A percentile compares a stretch with the other conserved stretches of the same genome.
phyloP scores from a whole-genome alignment of 805 yeast genomes.

The Ogataea dorogensis region DNA sequence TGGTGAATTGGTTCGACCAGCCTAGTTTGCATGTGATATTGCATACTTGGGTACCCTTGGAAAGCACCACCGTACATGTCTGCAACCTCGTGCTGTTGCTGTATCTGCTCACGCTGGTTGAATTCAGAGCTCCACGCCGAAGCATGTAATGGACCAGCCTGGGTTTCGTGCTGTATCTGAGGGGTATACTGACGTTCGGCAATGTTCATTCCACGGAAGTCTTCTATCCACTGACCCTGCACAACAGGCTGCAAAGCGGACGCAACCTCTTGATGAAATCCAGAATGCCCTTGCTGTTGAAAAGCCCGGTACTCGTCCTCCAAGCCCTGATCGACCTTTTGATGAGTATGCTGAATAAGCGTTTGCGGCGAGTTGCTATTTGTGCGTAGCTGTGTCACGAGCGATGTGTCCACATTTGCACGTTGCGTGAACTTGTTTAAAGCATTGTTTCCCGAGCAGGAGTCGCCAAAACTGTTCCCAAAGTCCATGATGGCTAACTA shows the following conservation, averaged over 20 bases:
- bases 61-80: conserved; percentile 10
- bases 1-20: not conserved
- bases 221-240: conserved; percentile 22
- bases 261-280: not conserved
- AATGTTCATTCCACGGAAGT: conserved; percentile 23
- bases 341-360: conserved; percentile 13
- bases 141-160: conserved; percentile 1
- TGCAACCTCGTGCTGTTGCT: conserved; percentile 8
- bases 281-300: conserved; percentile 2
- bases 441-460: conserved; percentile 48
- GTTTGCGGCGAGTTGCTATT: conserved; percentile 5
- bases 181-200: not conserved
- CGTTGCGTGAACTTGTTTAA: conserved; percentile 41
- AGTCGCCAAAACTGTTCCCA: conserved; percentile 26
- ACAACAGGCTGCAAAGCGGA: conserved; percentile 1
- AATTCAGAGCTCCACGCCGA: conserved; percentile 19
- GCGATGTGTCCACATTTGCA: conserved; percentile 40
- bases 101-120: conserved; percentile 9
- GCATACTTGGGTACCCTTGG: conserved; percentile 4
- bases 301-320: conserved; percentile 25
- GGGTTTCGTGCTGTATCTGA: not conserved
- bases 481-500: conserved; percentile 6
- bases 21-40: not conserved
- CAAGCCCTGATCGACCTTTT: conserved; percentile 33
- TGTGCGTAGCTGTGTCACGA: conserved; percentile 35